Conservation (phyloP, 495 filamentous ascomycete genomes). For the Margaritispora aquatica region DNA sequence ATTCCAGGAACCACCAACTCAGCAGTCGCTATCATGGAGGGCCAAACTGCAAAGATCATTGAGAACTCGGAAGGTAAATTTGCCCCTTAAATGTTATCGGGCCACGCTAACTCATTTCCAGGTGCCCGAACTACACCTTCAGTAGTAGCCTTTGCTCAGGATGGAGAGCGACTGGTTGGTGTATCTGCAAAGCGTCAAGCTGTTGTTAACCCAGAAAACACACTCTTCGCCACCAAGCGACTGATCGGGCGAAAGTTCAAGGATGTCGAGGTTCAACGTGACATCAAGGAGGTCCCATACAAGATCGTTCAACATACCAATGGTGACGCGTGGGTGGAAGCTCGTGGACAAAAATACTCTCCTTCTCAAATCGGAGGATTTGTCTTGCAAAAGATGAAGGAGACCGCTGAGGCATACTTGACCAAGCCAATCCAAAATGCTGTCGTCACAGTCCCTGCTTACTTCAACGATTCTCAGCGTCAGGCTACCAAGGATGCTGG, state of each 20-base stretch:
- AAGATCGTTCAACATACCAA: slow-evolving; percentile 99
- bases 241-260: slow-evolving; percentile 98
- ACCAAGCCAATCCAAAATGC: slow-evolving; percentile 88
- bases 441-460: slow-evolving; percentile 93
- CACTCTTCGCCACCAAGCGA: slow-evolving; percentile 98
- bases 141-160: slow-evolving; percentile 93
- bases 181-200: slow-evolving; percentile 98
- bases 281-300: slow-evolving; percentile 97
- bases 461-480: slow-evolving; percentile 98
- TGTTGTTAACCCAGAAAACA: slow-evolving; percentile 99
- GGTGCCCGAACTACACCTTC: slow-evolving; percentile 96
- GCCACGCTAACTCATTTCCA: slow-evolving; percentile 27
- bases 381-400: slow-evolving; percentile 97
- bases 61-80: slow-evolving; percentile 86
- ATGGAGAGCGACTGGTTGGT: slow-evolving; percentile 96
- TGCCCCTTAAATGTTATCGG: background rate
- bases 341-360: slow-evolving; percentile 94
- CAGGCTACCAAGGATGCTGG: slow-evolving; percentile 98
- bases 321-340: slow-evolving; percentile 96
- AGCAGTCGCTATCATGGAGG: slow-evolving; percentile 96
- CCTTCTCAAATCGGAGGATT: slow-evolving; percentile 98
- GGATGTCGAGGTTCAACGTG: slow-evolving; percentile 92
- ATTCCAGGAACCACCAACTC: slow-evolving; percentile 89
- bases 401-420: slow-evolving; percentile 89
- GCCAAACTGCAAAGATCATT: slow-evolving; percentile 90